Percentiles rank a stretch among this genome's conserved stretches.
These are phyloP conservation scores for Pelargonium australe DNA, from an alignment of 441 rosid genomes.

Conservation along the genomic window DNA sequence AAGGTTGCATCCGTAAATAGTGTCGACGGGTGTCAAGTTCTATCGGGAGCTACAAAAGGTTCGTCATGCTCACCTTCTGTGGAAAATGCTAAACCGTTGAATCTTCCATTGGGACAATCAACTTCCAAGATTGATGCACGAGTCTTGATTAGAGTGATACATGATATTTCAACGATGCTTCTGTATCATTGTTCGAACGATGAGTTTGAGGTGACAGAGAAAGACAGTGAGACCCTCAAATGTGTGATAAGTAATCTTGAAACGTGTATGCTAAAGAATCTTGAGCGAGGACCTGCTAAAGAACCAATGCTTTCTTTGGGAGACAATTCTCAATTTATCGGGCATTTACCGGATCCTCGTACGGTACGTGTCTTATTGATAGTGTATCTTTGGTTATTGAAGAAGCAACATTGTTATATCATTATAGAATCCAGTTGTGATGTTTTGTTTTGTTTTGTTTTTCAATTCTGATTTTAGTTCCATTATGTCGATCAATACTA, in stretches of 20 bases:
- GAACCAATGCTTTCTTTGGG: slow-evolving; percentile 28
- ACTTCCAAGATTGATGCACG: slow-evolving; percentile 36
- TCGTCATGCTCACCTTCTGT: slow-evolving; percentile 31
- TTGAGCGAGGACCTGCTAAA: slow-evolving; percentile 21
- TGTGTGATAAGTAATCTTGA: slow-evolving; percentile 48
- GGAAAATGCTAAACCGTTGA: slow-evolving; percentile 28
- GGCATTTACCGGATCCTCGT: slow-evolving; percentile 29
- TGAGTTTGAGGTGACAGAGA: slow-evolving; percentile 39
- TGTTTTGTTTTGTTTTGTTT: background rate
- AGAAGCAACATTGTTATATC: background rate
- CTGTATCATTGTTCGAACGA: slow-evolving; percentile 47
- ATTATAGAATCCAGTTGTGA: too few relatives aligned
- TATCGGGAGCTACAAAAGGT: slow-evolving; percentile 29
- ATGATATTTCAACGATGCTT: slow-evolving; percentile 62
- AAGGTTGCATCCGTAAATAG: slow-evolving; percentile 16
- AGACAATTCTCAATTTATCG: slow-evolving; percentile 20
- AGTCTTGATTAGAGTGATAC: slow-evolving; percentile 45
- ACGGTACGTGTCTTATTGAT: slow-evolving; percentile 37
- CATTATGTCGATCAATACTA: background rate
- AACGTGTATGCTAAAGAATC: slow-evolving; percentile 40
- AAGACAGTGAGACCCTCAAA: slow-evolving; percentile 47
- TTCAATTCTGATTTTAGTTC: background rate
- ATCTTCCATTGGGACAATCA: slow-evolving; percentile 24
- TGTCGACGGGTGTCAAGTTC: slow-evolving; percentile 32
- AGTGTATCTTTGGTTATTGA: background rate